Evolutionary conservation across 2,329 filamentous ascomycete genomes (phyloP), one percentile per base, ranked within the genome.

Genomic region (Alternaria novae-zelandiae): DNA sequence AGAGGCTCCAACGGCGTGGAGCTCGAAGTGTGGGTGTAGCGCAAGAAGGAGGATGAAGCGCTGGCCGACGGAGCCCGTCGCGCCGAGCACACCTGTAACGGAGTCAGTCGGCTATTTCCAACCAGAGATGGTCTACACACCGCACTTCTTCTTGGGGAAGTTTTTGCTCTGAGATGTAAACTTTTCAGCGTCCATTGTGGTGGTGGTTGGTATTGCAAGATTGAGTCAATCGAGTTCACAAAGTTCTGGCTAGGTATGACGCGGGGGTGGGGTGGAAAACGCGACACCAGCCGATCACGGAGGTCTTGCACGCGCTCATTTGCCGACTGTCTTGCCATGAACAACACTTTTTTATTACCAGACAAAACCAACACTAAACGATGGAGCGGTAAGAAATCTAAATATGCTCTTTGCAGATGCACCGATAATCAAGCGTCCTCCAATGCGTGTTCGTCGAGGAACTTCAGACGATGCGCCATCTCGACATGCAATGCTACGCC

Each of bases 11-110:
- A 98, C 88, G 63, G 94, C 94, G 69, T 96, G 91, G 61, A 98
- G 89, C 68, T 89, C 89, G 74, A 98, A 92, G 80, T 91, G 88
- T 15, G 95, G 94, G 82, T 98, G 95, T 58, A 93, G 87, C 47
- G 92, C 90, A 67, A 98, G 90, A 56, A 98, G 88, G 32, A 97
- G 90, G 78, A 98, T 96, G 81, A 98, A 98, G 75, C 96, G 90
- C 83, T 97, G 94, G 73, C 95, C 95, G 13, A 98, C 95, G 36
- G 94, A 96, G 77, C 96, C 96, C 30, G 95, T 98, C 82, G 91
- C 93, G 73, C 95, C 94, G 60, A 97, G 88, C 61, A 97, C 93
- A 66, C 82, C 83, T 86, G 66, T 44, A 62, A 63, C 54, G 54
- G 28, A 46, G 59, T 74, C 43, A 74, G 70, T 46, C 56, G 51